Percentiles rank a stretch among this genome's conserved stretches.
Conservation (phyloP, 2,329 filamentous ascomycete genomes). For the Pseudocercospora cruenta region DNA sequence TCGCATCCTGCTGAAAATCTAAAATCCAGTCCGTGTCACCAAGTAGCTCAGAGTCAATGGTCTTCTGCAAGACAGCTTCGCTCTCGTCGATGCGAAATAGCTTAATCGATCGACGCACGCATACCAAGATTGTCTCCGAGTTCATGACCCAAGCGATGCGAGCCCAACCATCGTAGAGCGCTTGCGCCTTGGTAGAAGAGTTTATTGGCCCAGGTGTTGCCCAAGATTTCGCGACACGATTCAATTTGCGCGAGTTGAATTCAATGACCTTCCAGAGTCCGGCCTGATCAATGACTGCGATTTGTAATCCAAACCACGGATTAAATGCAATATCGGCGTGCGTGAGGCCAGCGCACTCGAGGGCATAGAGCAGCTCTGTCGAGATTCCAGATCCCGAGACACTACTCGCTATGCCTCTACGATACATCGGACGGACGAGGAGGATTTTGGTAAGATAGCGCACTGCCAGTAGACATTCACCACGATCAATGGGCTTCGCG, state of each 20-base stretch:
- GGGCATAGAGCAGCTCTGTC: slow-evolving; percentile 57
- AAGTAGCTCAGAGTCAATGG: slow-evolving; percentile 29
- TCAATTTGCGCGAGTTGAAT: slow-evolving; percentile 41
- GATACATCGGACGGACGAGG: slow-evolving; percentile 51
- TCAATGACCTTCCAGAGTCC: slow-evolving; percentile 73
- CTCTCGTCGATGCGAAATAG: slow-evolving; percentile 40
- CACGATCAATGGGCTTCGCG: slow-evolving; percentile 48
- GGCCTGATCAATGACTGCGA: slow-evolving; percentile 67
- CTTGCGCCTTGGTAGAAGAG: slow-evolving; percentile 26
- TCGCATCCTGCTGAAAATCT: slow-evolving; percentile 57
- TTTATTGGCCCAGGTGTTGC: not conserved
- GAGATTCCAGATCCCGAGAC: slow-evolving; percentile 56
- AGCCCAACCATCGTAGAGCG: slow-evolving; percentile 54
- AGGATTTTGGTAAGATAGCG: slow-evolving; percentile 51
- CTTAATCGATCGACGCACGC: slow-evolving; percentile 48
- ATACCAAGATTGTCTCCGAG: slow-evolving; percentile 56
- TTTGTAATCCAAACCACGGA: slow-evolving; percentile 61
- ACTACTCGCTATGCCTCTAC: slow-evolving; percentile 16
- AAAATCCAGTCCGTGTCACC: slow-evolving; percentile 56
- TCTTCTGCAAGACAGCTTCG: slow-evolving; percentile 18
- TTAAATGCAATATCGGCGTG: slow-evolving; percentile 70
- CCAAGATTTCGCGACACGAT: slow-evolving; percentile 18
- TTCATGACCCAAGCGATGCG: slow-evolving; percentile 54
- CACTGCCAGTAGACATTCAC: slow-evolving; percentile 54
- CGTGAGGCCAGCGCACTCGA: slow-evolving; percentile 53